A percentile compares a stretch with the other conserved stretches of the same genome.
phyloP scores from a whole-genome alignment of 495 filamentous ascomycete genomes.

The Daldinia vernicosa region DNA sequence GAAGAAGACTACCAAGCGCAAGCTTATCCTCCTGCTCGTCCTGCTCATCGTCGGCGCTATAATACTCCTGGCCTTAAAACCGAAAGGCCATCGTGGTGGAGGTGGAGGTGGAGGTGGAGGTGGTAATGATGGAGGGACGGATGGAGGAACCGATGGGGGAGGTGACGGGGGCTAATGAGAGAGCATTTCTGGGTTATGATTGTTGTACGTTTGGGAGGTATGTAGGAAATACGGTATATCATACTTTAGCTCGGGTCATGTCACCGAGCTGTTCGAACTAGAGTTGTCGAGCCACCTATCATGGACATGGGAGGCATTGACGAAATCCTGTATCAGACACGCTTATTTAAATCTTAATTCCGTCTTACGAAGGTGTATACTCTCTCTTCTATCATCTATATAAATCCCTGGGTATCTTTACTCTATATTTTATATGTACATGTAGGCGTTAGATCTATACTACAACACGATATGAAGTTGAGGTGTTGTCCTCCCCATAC shows the following conservation, averaged over 20 bases:
- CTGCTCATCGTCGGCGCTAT: constrained; percentile 85
- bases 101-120: constrained; percentile 2
- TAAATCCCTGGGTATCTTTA: constrained; percentile 23
- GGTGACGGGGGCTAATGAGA: background rate
- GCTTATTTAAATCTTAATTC: constrained; percentile 34
- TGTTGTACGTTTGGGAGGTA: constrained; percentile 8
- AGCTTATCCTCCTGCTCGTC: constrained; percentile 86
- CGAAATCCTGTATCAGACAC: constrained; percentile 25
- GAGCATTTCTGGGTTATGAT: background rate
- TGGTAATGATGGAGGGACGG: constrained; percentile 5
- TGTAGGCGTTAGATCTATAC: background rate
- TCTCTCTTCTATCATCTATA: constrained; percentile 12
- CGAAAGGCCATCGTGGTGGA: constrained; percentile 59
- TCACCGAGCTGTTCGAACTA: constrained; percentile 11
- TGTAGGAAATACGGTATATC: constrained; percentile 33
- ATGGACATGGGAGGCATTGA: constrained; percentile 3
- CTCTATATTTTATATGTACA: constrained; percentile 19
- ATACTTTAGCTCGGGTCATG: constrained; percentile 14
- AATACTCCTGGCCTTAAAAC: constrained; percentile 86
- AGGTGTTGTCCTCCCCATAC: constrained; percentile 17
- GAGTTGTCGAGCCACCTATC: constrained; percentile 19
- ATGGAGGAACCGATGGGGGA: constrained; percentile 8
- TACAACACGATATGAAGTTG: constrained; percentile 18
- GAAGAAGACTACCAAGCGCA: constrained; percentile 85
- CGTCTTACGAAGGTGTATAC: constrained; percentile 5